Evolutionary conservation across 305 asterid species (phyloP).

Genomic region (Fraxinus latifolia): DNA sequence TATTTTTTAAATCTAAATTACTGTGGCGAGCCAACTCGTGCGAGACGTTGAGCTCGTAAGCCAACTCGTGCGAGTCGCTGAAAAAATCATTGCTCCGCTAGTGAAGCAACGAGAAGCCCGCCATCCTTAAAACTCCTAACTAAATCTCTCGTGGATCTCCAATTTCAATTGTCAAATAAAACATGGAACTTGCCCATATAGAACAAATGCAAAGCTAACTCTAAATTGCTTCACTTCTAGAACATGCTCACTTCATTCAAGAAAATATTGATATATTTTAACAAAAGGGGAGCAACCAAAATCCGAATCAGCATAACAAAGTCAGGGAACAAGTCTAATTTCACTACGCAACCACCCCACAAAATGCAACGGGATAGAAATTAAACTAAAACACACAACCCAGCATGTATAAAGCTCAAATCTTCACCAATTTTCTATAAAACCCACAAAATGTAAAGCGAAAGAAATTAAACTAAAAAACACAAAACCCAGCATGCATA

Average conservation of each 20-base stretch:
- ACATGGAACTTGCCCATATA: background rate
- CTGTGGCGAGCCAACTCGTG: too few species aligned
- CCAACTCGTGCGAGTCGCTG: too few species aligned
- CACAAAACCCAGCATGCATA: background rate
- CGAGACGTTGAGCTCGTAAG: too few species aligned
- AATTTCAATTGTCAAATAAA: background rate
- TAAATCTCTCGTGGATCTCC: background rate
- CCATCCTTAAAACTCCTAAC: too few species aligned
- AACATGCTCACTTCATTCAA: background rate
- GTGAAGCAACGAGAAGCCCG: too few species aligned
- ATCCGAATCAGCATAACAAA: background rate
- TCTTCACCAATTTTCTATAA: background rate
- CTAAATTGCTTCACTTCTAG: background rate
- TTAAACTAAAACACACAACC: background rate
- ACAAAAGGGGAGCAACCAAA: background rate
- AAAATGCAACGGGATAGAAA: background rate
- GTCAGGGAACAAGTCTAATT: background rate
- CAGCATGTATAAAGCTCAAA: background rate
- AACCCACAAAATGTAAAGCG: background rate
- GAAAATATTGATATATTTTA: background rate
- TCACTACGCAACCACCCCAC: background rate
- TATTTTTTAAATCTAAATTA: too few species aligned
- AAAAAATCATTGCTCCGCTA: too few species aligned
- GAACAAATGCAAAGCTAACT: background rate
- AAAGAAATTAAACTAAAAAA: background rate